phyloP scores from a whole-genome alignment of 805 yeast genomes.

The Saccharomycopsis capsularis region DNA sequence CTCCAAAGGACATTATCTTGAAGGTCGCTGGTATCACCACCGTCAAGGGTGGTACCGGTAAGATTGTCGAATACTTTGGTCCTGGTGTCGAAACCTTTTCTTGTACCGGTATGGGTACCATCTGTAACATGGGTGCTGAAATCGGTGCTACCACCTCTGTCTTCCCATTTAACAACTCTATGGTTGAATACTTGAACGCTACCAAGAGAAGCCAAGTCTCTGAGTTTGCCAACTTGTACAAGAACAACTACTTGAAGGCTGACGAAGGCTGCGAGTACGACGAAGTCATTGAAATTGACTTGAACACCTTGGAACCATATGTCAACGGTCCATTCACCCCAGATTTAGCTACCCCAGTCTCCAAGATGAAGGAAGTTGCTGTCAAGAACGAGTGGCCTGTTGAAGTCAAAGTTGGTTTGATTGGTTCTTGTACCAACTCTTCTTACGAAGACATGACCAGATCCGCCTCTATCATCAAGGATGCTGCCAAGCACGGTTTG shows the following conservation, averaged over 20 bases:
- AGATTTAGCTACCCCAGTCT: constrained; percentile 92
- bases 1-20: constrained; percentile 94
- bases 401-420: constrained; percentile 87
- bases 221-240: constrained; percentile 66
- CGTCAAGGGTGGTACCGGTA: constrained; percentile 98
- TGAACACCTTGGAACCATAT: constrained; percentile 86
- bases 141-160: constrained; percentile 97
- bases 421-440: constrained; percentile 98
- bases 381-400: constrained; percentile 86
- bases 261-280: constrained; percentile 93
- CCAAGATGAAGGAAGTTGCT: constrained; percentile 79
- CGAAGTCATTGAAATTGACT: constrained; percentile 84
- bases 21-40: constrained; percentile 91
- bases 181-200: constrained; percentile 78
- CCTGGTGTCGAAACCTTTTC: constrained; percentile 88
- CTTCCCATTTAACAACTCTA: constrained; percentile 92
- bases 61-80: constrained; percentile 93
- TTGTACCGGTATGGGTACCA: constrained; percentile 98
- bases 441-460: constrained; percentile 98
- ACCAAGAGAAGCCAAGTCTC: constrained; percentile 84
- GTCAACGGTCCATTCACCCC: constrained; percentile 98
- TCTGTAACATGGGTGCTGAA: constrained; percentile 99
- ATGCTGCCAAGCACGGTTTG: constrained; percentile 86
- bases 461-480: constrained; percentile 85
- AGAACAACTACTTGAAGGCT: constrained; percentile 65